Conservation (phyloP, 1,284 basidiomycete genomes). For the Lentinula novae-zelandiae region DNA sequence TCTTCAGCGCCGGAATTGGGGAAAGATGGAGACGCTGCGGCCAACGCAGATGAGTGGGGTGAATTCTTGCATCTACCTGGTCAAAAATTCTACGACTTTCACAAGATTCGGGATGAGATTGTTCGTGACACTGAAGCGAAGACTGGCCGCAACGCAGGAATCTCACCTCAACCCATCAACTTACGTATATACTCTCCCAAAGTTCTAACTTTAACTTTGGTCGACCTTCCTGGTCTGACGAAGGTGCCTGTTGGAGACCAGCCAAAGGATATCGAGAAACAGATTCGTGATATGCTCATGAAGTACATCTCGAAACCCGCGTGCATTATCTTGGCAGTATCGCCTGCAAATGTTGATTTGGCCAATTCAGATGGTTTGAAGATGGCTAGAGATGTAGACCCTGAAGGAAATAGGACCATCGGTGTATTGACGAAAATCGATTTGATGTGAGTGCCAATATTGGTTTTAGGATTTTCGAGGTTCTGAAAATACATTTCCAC, state of each 20-base stretch:
- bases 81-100: slow-evolving; percentile 97
- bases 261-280: slow-evolving; percentile 95
- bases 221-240: slow-evolving; percentile 95
- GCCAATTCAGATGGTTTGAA: slow-evolving; percentile 98
- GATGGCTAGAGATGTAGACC: slow-evolving; percentile 94
- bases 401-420: slow-evolving; percentile 93
- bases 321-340: slow-evolving; percentile 92
- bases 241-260: slow-evolving; percentile 98
- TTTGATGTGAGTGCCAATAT: slow-evolving; percentile 67
- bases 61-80: slow-evolving; percentile 96
- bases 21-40: slow-evolving; percentile 55
- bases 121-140: slow-evolving; percentile 96
- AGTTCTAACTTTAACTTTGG: slow-evolving; percentile 93
- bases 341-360: slow-evolving; percentile 94
- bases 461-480: neutral
- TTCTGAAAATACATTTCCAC: slow-evolving; percentile 10
- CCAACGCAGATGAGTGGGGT: slow-evolving; percentile 95
- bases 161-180: slow-evolving; percentile 95
- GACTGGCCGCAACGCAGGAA: slow-evolving; percentile 96
- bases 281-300: slow-evolving; percentile 94
- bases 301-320: slow-evolving; percentile 94
- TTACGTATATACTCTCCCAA: slow-evolving; percentile 95
- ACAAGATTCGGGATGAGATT: slow-evolving; percentile 96
- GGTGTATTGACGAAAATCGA: slow-evolving; percentile 98
- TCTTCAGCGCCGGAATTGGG: slow-evolving; percentile 39